Percentiles rank a stretch among this genome's conserved stretches.
These are phyloP conservation scores for Scedosporium apiospermum DNA, from an alignment of 2,329 filamentous ascomycete genomes.

Conservation along the genomic window DNA sequence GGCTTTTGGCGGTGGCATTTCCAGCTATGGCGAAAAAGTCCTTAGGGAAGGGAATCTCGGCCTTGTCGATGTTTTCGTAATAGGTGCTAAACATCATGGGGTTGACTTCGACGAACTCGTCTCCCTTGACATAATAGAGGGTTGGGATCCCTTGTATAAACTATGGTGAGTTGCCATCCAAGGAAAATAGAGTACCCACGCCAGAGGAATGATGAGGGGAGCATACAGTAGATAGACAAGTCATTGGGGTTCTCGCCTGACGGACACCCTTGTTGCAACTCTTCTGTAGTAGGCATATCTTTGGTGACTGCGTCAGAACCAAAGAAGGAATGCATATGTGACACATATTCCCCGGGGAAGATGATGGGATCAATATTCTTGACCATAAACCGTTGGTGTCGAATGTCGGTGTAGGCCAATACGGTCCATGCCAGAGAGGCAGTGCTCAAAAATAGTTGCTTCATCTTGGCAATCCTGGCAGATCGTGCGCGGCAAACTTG, in stretches of 20 bases:
- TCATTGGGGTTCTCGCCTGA: slow-evolving; percentile 36
- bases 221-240: slow-evolving; percentile 31
- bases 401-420: slow-evolving; percentile 16
- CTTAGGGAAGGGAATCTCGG: slow-evolving; percentile 34
- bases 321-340: slow-evolving; percentile 26
- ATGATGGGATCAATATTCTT: slow-evolving; percentile 25
- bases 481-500: not conserved
- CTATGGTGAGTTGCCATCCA: not conserved
- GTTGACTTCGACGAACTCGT: slow-evolving; percentile 21
- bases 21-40: slow-evolving; percentile 32
- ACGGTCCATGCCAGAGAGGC: not conserved
- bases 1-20: slow-evolving; percentile 21
- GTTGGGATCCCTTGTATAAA: slow-evolving; percentile 25
- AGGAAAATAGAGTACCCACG: not conserved
- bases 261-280: slow-evolving; percentile 32
- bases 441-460: not conserved
- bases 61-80: slow-evolving; percentile 29
- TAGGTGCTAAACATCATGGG: slow-evolving; percentile 33
- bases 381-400: slow-evolving; percentile 18
- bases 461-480: not conserved
- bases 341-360: slow-evolving; percentile 21
- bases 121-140: slow-evolving; percentile 23
- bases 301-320: slow-evolving; percentile 23
- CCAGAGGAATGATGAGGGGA: too few species aligned
- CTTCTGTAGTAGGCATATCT: slow-evolving; percentile 18